Evolutionary conservation across 805 yeast species (phyloP).

Genomic region (Ogataea polymorpha): DNA sequence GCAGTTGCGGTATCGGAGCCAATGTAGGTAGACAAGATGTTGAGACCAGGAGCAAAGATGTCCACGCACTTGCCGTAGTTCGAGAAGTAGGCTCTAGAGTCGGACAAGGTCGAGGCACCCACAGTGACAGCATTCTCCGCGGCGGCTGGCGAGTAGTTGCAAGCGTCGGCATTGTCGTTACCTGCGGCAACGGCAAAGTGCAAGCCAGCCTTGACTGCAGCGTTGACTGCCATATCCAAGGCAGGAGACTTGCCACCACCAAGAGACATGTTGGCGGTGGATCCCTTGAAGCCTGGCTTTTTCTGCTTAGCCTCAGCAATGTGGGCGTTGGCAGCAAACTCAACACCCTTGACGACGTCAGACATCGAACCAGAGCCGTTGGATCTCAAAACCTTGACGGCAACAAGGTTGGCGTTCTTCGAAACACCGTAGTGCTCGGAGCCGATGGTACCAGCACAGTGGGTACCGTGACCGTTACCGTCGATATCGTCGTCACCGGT

Average conservation of each 20-base stretch:
- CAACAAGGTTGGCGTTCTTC: conserved; percentile 72
- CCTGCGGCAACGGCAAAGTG: conserved; percentile 97
- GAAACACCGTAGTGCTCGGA: conserved; percentile 81
- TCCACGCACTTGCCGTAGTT: conserved; percentile 96
- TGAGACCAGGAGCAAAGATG: conserved; percentile 94
- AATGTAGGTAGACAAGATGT: conserved; percentile 78
- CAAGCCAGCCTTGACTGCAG: conserved; percentile 84
- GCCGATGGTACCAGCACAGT: conserved; percentile 94
- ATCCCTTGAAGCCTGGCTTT: conserved; percentile 72
- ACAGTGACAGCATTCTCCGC: conserved; percentile 85
- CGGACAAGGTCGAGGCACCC: conserved; percentile 89
- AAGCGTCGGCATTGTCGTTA: conserved; percentile 90
- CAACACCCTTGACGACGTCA: conserved; percentile 82
- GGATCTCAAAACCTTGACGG: conserved; percentile 78
- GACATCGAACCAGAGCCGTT: conserved; percentile 84
- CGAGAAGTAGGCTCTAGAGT: conserved; percentile 90
- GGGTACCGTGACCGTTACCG: conserved; percentile 95
- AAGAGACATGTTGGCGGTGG: conserved; percentile 88
- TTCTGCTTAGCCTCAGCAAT: conserved; percentile 44
- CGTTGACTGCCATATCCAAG: conserved; percentile 81
- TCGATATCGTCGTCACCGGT: conserved; percentile 66
- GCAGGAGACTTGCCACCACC: conserved; percentile 93
- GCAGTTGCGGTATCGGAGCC: conserved; percentile 77
- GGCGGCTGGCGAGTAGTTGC: conserved; percentile 88
- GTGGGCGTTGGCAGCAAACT: conserved; percentile 76